Evolutionary conservation across 495 filamentous ascomycete genomes (phyloP).

Genomic region (Aspergillus cristatus): DNA sequence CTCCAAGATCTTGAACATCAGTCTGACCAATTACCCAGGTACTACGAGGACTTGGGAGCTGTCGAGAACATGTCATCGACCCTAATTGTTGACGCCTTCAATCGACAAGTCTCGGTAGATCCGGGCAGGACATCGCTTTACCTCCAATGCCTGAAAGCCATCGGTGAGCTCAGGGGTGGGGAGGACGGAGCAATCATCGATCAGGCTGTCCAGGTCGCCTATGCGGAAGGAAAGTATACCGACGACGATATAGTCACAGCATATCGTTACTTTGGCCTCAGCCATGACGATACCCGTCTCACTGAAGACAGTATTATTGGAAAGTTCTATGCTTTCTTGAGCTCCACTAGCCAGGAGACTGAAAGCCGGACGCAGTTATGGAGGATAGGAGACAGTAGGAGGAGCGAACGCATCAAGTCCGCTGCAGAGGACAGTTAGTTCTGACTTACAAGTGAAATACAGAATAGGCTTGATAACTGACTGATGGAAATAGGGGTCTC

Average conservation of each 20-base stretch:
- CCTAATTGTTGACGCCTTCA: conserved; percentile 29
- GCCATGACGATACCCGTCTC: conserved; percentile 22
- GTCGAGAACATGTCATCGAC: conserved; percentile 34
- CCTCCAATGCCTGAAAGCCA: conserved; percentile 27
- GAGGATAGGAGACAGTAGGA: conserved; percentile 44
- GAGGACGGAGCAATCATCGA: conserved; percentile 27
- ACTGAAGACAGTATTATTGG: conserved; percentile 50
- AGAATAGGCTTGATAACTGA: conserved; percentile 7
- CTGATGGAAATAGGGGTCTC: conserved; percentile 34
- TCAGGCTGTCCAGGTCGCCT: conserved; percentile 28
- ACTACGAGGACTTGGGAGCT: conserved; percentile 35
- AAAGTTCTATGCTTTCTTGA: conserved; percentile 45
- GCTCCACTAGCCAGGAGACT: conserved; percentile 35
- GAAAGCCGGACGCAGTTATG: conserved; percentile 45
- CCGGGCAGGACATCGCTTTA: conserved; percentile 20
- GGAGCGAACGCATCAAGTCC: conserved; percentile 44
- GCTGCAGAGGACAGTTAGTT: conserved; percentile 46
- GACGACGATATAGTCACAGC: conserved; percentile 46
- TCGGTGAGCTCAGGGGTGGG: conserved; percentile 24
- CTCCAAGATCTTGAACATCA: neutral
- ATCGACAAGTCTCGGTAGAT: conserved; percentile 30
- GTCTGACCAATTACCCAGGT: conserved; percentile 17
- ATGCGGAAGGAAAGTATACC: conserved; percentile 34
- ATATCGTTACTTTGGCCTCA: conserved; percentile 45
- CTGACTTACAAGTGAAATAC: neutral